Conservation (phyloP, 352 stramenopile genomes). For the Phytophthora meadii region DNA sequence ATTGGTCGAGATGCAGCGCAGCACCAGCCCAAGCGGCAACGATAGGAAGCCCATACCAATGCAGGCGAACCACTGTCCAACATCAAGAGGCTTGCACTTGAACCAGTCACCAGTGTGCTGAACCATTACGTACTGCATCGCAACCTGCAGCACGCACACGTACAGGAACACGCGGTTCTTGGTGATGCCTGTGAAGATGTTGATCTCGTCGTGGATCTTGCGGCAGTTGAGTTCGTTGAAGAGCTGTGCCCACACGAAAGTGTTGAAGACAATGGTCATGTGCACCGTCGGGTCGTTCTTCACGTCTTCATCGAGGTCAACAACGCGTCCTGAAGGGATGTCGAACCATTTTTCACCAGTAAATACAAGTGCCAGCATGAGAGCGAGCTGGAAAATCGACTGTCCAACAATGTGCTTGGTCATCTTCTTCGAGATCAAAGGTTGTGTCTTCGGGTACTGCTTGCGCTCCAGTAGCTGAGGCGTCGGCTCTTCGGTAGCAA, state of each 20-base stretch:
- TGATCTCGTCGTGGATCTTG: slow-evolving; percentile 94
- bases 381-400: slow-evolving; percentile 87
- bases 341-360: slow-evolving; percentile 59
- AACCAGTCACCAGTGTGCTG: slow-evolving; percentile 89
- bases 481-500: slow-evolving; percentile 94
- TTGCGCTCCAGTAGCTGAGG: slow-evolving; percentile 86
- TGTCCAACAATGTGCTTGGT: slow-evolving; percentile 95
- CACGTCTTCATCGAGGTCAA: slow-evolving; percentile 54
- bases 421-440: slow-evolving; percentile 94
- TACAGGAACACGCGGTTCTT: slow-evolving; percentile 93
- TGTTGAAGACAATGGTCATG: slow-evolving; percentile 97
- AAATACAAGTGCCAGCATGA: slow-evolving; percentile 91
- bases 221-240: slow-evolving; percentile 84
- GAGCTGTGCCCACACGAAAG: slow-evolving; percentile 96
- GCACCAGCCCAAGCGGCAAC: slow-evolving; percentile 56
- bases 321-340: slow-evolving; percentile 46
- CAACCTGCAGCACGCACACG: slow-evolving; percentile 90
- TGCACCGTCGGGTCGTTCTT: slow-evolving; percentile 79
- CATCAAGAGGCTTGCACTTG: slow-evolving; percentile 57
- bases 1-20: slow-evolving; percentile 63
- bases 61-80: slow-evolving; percentile 63
- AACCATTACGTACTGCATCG: slow-evolving; percentile 96
- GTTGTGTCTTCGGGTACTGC: slow-evolving; percentile 90
- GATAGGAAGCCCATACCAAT: slow-evolving; percentile 60
- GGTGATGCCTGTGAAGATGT: slow-evolving; percentile 93